Evolutionary conservation across 1,139 yeast genomes (phyloP).

Genomic region (Yamadazyma triangularis): DNA sequence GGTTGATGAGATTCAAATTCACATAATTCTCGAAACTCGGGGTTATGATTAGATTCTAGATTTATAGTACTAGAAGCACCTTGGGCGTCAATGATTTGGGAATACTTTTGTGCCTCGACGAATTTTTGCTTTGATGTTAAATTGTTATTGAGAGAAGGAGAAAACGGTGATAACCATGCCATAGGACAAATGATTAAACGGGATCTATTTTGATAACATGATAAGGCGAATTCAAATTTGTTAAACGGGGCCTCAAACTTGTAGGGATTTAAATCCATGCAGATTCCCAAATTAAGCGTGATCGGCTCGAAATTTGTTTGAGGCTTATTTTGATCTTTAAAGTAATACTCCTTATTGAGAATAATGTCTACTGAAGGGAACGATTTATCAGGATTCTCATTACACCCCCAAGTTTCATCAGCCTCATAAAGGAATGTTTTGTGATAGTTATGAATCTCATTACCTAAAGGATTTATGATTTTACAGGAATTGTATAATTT

Average conservation of each 20-base stretch:
- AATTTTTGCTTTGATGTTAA: slow-evolving; percentile 10
- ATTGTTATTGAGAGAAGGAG: slow-evolving; percentile 37
- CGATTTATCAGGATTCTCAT: slow-evolving; percentile 55
- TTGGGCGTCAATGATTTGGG: background rate
- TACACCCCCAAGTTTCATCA: slow-evolving; percentile 79
- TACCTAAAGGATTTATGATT: slow-evolving; percentile 57
- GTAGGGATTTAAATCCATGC: slow-evolving; percentile 93
- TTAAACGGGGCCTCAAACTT: slow-evolving; percentile 76
- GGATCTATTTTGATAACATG: slow-evolving; percentile 45
- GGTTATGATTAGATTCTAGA: slow-evolving; percentile 1
- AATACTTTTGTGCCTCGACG: background rate
- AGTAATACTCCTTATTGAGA: slow-evolving; percentile 26
- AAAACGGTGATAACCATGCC: slow-evolving; percentile 74
- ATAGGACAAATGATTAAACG: slow-evolving; percentile 70
- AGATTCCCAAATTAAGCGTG: slow-evolving; percentile 69
- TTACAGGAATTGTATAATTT: slow-evolving; percentile 69
- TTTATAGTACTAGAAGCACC: background rate
- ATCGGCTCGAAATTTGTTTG: background rate
- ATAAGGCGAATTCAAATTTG: slow-evolving; percentile 63
- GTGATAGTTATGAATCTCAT: slow-evolving; percentile 61
- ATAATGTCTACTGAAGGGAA: slow-evolving; percentile 42
- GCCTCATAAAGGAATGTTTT: slow-evolving; percentile 76
- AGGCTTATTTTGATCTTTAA: slow-evolving; percentile 1
- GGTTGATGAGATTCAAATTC: slow-evolving; percentile 17
- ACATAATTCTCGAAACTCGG: slow-evolving; percentile 1